Conservation (phyloP, 2,329 filamentous ascomycete species). For the Hypomyces rosellus region DNA sequence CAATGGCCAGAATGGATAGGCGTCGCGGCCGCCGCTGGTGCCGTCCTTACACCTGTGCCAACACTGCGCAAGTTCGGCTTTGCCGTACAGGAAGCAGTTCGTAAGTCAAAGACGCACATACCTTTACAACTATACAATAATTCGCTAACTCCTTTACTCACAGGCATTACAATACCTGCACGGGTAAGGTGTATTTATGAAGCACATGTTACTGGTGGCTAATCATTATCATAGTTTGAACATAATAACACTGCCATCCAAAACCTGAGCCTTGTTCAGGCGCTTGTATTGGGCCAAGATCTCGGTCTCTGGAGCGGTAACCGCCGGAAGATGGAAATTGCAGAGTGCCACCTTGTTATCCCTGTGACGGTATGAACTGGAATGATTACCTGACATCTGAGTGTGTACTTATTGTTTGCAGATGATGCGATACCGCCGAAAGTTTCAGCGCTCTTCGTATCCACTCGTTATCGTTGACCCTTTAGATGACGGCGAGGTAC, state of each 20-base stretch:
- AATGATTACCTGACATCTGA: background rate
- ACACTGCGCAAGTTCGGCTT: slow-evolving; percentile 56
- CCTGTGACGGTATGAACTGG: slow-evolving; percentile 35
- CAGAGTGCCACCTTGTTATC: slow-evolving; percentile 43
- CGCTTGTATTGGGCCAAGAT: slow-evolving; percentile 43
- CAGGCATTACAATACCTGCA: slow-evolving; percentile 25
- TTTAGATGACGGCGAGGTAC: slow-evolving; percentile 47
- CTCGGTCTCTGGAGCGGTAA: slow-evolving; percentile 50
- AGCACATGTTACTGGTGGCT: background rate
- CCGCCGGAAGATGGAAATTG: slow-evolving; percentile 50
- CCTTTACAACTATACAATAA: background rate
- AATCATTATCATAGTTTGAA: slow-evolving; percentile 36
- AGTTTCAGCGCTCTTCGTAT: slow-evolving; percentile 52
- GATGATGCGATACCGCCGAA: slow-evolving; percentile 51
- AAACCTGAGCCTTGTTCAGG: slow-evolving; percentile 44
- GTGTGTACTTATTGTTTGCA: slow-evolving; percentile 18
- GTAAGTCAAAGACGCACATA: slow-evolving; percentile 22
- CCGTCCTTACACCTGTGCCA: slow-evolving; percentile 49
- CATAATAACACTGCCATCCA: slow-evolving; percentile 40
- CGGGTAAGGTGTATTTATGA: slow-evolving; percentile 19
- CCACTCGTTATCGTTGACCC: slow-evolving; percentile 42
- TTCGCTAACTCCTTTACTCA: background rate
- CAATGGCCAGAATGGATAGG: slow-evolving; percentile 55
- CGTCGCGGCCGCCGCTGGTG: slow-evolving; percentile 54
- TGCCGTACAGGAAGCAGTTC: slow-evolving; percentile 47